Conservation (phyloP, 441 rosid genomes). For the Erodium texanum region DNA sequence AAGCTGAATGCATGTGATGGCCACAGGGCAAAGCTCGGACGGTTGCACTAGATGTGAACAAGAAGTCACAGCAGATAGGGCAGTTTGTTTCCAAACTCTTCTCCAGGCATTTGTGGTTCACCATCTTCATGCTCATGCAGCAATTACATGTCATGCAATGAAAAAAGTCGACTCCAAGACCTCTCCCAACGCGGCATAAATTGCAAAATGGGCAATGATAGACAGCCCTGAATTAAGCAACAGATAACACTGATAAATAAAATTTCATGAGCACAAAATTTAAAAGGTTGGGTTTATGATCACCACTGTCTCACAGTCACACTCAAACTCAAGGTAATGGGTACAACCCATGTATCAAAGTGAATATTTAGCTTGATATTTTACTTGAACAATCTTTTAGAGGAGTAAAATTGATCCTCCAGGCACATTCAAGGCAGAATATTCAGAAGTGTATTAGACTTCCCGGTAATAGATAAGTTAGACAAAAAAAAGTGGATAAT, state of each 20-base stretch:
- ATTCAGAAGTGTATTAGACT: neutral
- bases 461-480: neutral
- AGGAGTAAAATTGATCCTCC: too few relatives aligned
- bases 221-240: constrained; percentile 36
- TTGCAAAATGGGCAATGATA: constrained; percentile 81
- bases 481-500: too few relatives aligned
- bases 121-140: constrained; percentile 54
- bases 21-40: constrained; percentile 74
- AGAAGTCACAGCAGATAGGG: constrained; percentile 65
- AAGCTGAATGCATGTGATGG: constrained; percentile 76
- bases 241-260: neutral
- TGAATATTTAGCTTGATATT: too few relatives aligned
- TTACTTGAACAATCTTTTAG: too few relatives aligned
- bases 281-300: neutral
- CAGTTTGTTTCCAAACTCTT: constrained; percentile 71
- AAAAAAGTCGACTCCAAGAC: constrained; percentile 64
- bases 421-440: neutral
- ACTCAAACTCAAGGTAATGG: too few relatives aligned
- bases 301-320: too few relatives aligned
- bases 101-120: constrained; percentile 64
- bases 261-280: too few relatives aligned
- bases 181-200: constrained; percentile 67
- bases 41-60: constrained; percentile 62
- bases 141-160: constrained; percentile 83
- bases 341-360: neutral